phyloP scores from a whole-genome alignment of 371 early-diverging fungal species.

The Nematocida major region DNA sequence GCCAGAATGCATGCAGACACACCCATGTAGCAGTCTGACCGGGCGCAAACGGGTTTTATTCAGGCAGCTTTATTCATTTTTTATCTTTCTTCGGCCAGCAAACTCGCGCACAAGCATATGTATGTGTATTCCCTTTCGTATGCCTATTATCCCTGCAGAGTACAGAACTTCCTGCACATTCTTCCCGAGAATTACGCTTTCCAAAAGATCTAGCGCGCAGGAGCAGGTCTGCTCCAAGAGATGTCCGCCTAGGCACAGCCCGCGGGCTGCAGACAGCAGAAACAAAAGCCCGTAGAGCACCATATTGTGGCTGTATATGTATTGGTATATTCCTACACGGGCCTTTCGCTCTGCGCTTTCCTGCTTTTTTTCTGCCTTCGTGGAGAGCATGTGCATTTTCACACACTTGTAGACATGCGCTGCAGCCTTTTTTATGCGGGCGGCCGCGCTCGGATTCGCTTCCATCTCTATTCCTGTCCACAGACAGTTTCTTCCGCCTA shows the following conservation, averaged over 20 bases:
- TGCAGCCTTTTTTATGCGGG: neutral
- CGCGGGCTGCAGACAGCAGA: neutral
- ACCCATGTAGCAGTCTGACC: too few species aligned
- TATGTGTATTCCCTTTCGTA: conserved; percentile 9
- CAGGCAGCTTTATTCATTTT: too few species aligned
- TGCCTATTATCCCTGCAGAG: neutral
- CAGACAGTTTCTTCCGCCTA: neutral
- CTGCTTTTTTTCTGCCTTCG: neutral
- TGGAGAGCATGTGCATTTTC: too few species aligned
- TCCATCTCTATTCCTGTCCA: neutral
- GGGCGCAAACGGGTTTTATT: too few species aligned
- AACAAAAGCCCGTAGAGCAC: neutral
- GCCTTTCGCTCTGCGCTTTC: neutral
- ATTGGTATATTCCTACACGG: neutral
- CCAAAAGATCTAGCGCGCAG: neutral
- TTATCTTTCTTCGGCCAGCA: neutral
- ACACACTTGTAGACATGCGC: neutral
- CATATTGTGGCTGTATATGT: neutral
- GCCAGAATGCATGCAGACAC: too few species aligned
- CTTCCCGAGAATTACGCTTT: neutral
- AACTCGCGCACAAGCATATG: neutral
- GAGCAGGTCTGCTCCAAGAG: neutral
- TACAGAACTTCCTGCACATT: neutral
- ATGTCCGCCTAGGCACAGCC: neutral
- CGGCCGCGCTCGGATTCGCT: too few species aligned